A percentile compares a stretch with the other conserved stretches of the same genome.
Conservation (phyloP, 1,139 yeast genomes). For the Debaryomyces subglobosus region DNA sequence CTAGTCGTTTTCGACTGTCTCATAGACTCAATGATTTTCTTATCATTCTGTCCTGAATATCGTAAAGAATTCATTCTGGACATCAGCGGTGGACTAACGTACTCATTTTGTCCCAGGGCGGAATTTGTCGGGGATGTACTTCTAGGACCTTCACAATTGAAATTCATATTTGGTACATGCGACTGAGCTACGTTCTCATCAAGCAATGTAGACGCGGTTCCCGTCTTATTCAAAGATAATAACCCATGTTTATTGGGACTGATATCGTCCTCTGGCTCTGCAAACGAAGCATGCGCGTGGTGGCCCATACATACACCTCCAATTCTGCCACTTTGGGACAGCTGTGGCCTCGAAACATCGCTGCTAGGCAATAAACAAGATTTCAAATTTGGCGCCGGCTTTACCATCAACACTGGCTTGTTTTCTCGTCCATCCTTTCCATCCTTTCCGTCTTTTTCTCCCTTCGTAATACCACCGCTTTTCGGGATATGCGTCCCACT, state of each 20-base stretch:
- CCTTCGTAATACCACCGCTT: neutral
- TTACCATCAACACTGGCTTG: conserved; percentile 16
- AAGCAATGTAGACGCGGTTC: conserved; percentile 11
- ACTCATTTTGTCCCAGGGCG: neutral
- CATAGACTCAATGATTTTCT: conserved; percentile 16
- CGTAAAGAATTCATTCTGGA: conserved; percentile 20
- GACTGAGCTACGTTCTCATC: conserved; percentile 13
- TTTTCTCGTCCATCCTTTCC: neutral
- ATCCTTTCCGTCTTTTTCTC: neutral
- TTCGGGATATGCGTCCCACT: neutral
- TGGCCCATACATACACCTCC: neutral
- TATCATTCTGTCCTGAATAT: conserved; percentile 17
- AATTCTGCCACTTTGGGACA: conserved; percentile 5
- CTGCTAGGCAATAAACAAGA: conserved; percentile 24
- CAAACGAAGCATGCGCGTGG: conserved; percentile 24
- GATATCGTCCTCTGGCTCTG: conserved; percentile 21
- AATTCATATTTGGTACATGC: conserved; percentile 11
- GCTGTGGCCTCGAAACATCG: conserved; percentile 1
- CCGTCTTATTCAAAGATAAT: conserved; percentile 10
- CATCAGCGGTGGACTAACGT: conserved; percentile 11
- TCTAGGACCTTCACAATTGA: conserved; percentile 8
- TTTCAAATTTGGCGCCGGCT: conserved; percentile 26
- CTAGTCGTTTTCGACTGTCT: conserved; percentile 13
- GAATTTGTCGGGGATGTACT: neutral
- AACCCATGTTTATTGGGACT: conserved; percentile 30